Evolutionary conservation across 2,329 filamentous ascomycete species (phyloP).

Genomic region (Xylaria hypoxylon): DNA sequence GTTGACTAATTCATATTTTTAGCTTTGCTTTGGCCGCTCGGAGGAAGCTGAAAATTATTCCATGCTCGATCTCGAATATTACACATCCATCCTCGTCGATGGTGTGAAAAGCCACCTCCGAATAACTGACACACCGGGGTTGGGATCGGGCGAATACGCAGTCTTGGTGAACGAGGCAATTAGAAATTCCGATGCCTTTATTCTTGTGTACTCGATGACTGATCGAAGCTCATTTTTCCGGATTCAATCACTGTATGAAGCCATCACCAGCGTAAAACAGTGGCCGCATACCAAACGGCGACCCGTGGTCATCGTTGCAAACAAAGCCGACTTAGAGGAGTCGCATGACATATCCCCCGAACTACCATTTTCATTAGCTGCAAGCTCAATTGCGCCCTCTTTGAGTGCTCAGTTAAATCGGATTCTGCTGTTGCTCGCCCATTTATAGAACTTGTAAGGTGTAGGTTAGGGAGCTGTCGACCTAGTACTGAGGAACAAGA

Average conservation of each 20-base stretch:
- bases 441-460: slow-evolving; percentile 6
- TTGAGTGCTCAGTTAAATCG: background rate
- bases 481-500: too few species aligned
- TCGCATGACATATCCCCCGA: background rate
- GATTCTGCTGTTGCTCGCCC: background rate
- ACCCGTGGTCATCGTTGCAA: slow-evolving; percentile 12
- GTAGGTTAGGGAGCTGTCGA: background rate
- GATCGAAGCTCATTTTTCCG: background rate
- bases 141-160: background rate
- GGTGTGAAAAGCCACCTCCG: background rate
- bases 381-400: background rate
- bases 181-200: background rate
- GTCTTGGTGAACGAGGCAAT: slow-evolving; percentile 1
- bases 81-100: background rate
- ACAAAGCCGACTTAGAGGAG: slow-evolving; percentile 3
- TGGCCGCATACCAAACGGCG: background rate
- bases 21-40: background rate
- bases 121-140: slow-evolving; percentile 7
- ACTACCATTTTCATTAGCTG: background rate
- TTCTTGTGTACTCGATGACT: slow-evolving; percentile 17
- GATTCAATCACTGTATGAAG: slow-evolving; percentile 1
- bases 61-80: background rate
- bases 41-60: background rate
- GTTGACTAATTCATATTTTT: background rate
- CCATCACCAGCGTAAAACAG: slow-evolving; percentile 5